Percentiles rank a stretch among this genome's conserved stretches.
Evolutionary conservation across 305 asterid genomes (phyloP).

Genomic region (Fraxinus latifolia): DNA sequence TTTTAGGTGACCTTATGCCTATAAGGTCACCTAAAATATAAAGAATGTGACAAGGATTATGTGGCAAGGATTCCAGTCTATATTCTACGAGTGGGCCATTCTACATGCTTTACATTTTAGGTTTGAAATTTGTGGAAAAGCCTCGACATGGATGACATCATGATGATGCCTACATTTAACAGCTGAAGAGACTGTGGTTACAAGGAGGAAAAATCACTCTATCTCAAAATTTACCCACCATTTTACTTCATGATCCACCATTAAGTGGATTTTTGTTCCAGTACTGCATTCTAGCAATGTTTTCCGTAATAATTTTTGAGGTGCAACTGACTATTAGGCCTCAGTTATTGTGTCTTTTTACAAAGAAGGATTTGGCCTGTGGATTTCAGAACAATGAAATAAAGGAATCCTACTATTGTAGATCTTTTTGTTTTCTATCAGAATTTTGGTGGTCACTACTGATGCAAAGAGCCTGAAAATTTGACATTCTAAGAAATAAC

Average conservation of each 20-base stretch:
- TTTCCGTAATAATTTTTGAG: not conserved
- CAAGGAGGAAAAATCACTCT: not conserved
- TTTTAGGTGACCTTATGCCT: not conserved
- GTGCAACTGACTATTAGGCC: not conserved
- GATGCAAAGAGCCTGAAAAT: not conserved
- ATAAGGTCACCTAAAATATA: not conserved
- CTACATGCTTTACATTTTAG: not conserved
- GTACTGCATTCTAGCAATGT: not conserved
- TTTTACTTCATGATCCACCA: not conserved
- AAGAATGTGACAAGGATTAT: not conserved
- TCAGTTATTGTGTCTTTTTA: not conserved
- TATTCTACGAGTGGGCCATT: not conserved
- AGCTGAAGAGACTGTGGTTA: not conserved
- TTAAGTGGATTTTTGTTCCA: not conserved
- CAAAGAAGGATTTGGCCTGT: not conserved
- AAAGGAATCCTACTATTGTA: not conserved
- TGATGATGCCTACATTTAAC: not conserved
- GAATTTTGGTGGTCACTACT: not conserved
- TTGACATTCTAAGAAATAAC: not conserved
- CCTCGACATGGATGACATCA: not conserved
- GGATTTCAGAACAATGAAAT: not conserved
- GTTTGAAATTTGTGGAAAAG: not conserved
- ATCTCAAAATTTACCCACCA: not conserved
- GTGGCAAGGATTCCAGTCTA: not conserved
- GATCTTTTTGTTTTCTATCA: not conserved